A percentile compares a stretch with the other conserved stretches of the same genome.
These are phyloP conservation scores for Backusella morwellensis DNA, from an alignment of 192 early-diverging fungal genomes.

Conservation along the genomic window DNA sequence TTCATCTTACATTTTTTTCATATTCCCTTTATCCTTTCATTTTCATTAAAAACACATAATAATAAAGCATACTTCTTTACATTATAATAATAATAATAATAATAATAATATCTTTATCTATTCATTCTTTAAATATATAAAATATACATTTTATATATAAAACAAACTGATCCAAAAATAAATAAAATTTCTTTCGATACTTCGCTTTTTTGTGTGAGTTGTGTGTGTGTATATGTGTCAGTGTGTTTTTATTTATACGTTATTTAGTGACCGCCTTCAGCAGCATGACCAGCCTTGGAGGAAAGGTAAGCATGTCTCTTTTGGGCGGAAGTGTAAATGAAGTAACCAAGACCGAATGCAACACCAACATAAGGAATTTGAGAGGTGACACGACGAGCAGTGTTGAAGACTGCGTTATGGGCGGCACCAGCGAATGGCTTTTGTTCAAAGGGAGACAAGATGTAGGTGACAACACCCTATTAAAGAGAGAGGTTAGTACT, in stretches of 20 bases:
- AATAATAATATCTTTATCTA: neutral
- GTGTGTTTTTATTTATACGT: neutral
- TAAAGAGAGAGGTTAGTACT: neutral
- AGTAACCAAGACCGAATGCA: conserved; percentile 47
- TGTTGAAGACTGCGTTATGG: conserved; percentile 61
- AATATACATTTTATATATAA: neutral
- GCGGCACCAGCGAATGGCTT: conserved; percentile 57
- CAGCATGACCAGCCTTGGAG: conserved; percentile 43
- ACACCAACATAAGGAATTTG: conserved; percentile 57
- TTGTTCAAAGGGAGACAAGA: conserved; percentile 62
- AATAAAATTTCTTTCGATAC: neutral
- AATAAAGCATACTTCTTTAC: neutral
- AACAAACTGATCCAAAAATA: conserved; percentile 4
- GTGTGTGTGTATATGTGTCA: neutral
- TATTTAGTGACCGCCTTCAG: conserved; percentile 34
- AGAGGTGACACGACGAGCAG: conserved; percentile 50
- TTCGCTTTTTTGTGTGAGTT: neutral
- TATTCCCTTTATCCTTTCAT: neutral
- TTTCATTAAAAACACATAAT: neutral
- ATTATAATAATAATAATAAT: neutral
- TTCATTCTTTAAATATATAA: neutral
- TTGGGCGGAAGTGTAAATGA: conserved; percentile 46
- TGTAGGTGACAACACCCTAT: conserved; percentile 55
- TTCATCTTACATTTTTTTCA: neutral
- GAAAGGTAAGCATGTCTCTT: conserved; percentile 37